Evolutionary conservation across 2,329 filamentous ascomycete species (phyloP), one percentile per base, ranked within the genome.

Genomic region (Parascedosporium putredinis): DNA sequence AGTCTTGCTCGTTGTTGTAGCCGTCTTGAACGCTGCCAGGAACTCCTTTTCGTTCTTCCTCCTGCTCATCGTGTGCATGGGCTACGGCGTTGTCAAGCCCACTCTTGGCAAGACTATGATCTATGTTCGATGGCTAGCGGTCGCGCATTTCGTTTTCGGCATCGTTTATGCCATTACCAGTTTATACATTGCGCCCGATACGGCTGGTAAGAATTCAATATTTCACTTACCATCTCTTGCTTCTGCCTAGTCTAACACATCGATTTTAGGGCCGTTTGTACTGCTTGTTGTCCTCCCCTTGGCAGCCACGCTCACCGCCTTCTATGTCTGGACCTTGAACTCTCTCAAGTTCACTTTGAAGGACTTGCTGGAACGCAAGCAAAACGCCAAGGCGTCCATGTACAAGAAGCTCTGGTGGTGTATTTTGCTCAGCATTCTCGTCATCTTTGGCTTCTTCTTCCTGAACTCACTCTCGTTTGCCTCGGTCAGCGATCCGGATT

Each of bases 41-140:
- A 98, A 97, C 67, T 96, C 91, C 0, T 97, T 98, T 65, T 96
- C 91, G 0, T 98, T 98, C 74, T 98, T 98, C 74, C 74, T 98
- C 46, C 77, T 98, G 7, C 81, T 98, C 49, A 97, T 98, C 57
- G 93, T 98, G 27, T 98, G 93, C 67, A 98, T 98, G 93, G 93
- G 93, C 27, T 98, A 98, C 60, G 93, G 93, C 58, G 94, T 98
- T 22, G 94, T 98, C 56, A 97, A 97, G 69, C 86, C 84, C 2
- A 88, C 85, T 2, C 77, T 98, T 4, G 93, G 93, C 51, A 86
- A 84, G 60, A 90, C 89, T 10, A 98, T 98, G 93, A 81, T 91
- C 56, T 91, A 87, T 59, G 90, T 96, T 40, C 87, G 93, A 52
- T 86, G 86, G 70, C 79, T 98, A 16, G 93, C 93, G 14, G 84